Evolutionary conservation across 257 asterid genomes (phyloP).

Genomic region (Thymus quinquecostatus): DNA sequence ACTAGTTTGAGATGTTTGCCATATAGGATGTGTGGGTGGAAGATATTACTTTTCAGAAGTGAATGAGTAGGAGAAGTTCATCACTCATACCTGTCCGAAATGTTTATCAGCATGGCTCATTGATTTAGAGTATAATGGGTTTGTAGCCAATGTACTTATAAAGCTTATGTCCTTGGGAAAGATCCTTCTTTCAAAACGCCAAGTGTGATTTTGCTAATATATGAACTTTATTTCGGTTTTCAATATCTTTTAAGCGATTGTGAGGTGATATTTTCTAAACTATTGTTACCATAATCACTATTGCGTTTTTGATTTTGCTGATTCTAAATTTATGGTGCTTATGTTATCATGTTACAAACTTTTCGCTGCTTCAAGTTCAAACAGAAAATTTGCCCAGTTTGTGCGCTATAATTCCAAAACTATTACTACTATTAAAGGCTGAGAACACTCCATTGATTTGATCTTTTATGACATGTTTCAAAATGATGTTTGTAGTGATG

Average conservation of each 20-base stretch:
- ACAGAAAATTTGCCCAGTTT: slow-evolving; percentile 17
- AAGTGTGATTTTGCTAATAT: not conserved
- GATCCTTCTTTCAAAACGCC: not conserved
- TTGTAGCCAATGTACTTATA: not conserved
- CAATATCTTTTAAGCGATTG: slow-evolving; percentile 13
- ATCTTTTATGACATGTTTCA: slow-evolving; percentile 28
- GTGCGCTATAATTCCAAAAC: slow-evolving; percentile 12
- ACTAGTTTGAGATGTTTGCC: not conserved
- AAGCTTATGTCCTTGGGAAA: not conserved
- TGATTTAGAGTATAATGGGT: not conserved
- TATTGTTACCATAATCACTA: not conserved
- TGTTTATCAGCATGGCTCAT: not conserved
- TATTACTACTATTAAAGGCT: not conserved
- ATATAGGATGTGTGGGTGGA: not conserved
- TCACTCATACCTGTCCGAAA: no score
- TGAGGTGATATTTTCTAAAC: not conserved
- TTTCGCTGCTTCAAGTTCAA: slow-evolving; percentile 6
- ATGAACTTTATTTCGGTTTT: not conserved
- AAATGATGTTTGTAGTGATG: slow-evolving; percentile 70
- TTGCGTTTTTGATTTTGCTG: not conserved
- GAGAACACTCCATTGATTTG: slow-evolving; percentile 23
- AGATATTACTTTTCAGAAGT: not conserved
- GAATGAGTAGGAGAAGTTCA: no score
- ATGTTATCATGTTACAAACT: not conserved
- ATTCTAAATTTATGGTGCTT: not conserved